Base-by-base conservation (phyloP, 2,329 filamentous ascomycete genomes). In the Sporothrix protearum region DNA sequence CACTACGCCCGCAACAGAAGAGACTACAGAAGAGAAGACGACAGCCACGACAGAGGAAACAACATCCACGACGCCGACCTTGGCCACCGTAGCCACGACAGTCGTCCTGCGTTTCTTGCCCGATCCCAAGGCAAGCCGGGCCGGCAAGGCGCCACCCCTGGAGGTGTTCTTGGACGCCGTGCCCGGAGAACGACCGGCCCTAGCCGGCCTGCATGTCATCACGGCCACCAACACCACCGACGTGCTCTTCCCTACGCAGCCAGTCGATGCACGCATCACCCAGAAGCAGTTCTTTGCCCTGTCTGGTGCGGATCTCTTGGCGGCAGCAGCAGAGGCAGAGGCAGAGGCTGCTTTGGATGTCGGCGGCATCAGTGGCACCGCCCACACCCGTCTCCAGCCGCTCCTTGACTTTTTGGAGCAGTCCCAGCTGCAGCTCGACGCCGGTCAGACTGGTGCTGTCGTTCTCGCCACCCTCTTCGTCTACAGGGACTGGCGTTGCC, bases 21-120 rank as follows among this genome's bases (percentile, higher is more conserved):
- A 25, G 22, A 36, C 36, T 19, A 64, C 12, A 2, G 59, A 45
- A 22, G 57, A 63, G 1, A 22, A 64, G 22, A 16, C 36, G 28
- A 30, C 36, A 36, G 36, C 30, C 16, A 49, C 45, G 45, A 16
- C 12, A 12, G 19, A 16, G 45, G 12, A 14, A 47, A 47, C 45
- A 47, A n/a, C 45, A 49, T 12, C 22, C 1, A 14, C 22, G n/a
- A 28, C 25, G 10, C 10, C 49, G 19, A 25, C 19, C 49, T 3
- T 28, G 14, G 3, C 51, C 9, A 47, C 25, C 3, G 1, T 57
- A 10, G 33, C 71, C 9, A 63, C 77, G 25, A 78, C 80, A 9
- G 79, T 87, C 7, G 75, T 87, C 55, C 78, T 88, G 67, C 82
- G 82, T 69, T 86, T 88, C 74, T 74, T 80, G 25, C 83, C 84